Percentiles rank a stretch among this genome's conserved stretches.
Evolutionary conservation across 306 rosid species (phyloP).

Genomic region (Castanea mollissima): DNA sequence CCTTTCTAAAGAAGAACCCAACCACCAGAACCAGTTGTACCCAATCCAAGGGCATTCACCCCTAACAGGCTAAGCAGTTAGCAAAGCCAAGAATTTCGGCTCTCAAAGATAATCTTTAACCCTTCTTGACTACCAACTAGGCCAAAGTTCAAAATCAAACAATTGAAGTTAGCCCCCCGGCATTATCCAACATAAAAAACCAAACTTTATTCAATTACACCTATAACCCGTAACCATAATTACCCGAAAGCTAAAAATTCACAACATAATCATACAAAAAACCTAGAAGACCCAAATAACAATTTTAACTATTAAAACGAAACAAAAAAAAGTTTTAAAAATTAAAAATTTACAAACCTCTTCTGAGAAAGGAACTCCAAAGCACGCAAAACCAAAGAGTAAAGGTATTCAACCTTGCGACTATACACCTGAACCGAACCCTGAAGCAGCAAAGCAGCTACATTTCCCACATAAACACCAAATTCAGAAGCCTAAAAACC

Average conservation of each 20-base stretch:
- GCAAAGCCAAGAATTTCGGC: neutral
- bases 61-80: neutral
- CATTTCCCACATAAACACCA: conserved; percentile 35
- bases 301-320: neutral
- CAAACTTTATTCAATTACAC: conserved; percentile 10
- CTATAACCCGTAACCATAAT: neutral
- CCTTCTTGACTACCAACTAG: neutral
- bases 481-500: conserved; percentile 17
- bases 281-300: neutral
- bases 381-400: conserved; percentile 82
- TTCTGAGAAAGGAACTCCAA: conserved; percentile 90
- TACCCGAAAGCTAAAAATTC: neutral
- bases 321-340: neutral
- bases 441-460: conserved; percentile 95
- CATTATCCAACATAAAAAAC: neutral
- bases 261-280: neutral
- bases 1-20: too few relatives aligned
- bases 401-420: conserved; percentile 86
- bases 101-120: neutral
- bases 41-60: too few relatives aligned
- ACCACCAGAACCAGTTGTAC: too few relatives aligned
- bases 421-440: conserved; percentile 96
- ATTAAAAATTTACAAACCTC: conserved; percentile 49
- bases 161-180: too few relatives aligned
- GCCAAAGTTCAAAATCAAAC: neutral